Evolutionary conservation across 768 basidiomycete species (phyloP), one percentile per base, ranked within the genome.

Genomic region (Panus rudis): DNA sequence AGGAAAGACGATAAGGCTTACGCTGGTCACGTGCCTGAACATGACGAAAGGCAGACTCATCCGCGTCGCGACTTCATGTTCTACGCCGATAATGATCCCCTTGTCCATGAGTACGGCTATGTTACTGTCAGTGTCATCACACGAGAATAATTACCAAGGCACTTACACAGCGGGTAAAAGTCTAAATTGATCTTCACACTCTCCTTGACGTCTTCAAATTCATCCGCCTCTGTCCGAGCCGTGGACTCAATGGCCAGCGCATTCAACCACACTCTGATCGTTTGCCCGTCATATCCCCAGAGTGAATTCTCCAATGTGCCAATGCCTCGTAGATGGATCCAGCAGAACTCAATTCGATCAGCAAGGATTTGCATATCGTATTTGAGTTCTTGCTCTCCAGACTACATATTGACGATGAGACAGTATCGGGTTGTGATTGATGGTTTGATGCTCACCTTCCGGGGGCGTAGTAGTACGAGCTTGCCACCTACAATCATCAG

Each of bases 281-380:
- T 79, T 47, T 78, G 73, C 3, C 92, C 94, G 51, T 97, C 94
- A 61, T 90, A 99, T 1, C 84, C 94, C 94, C 94, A 99, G 17
- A 99, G 69, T 5, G 93, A 97, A 64, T 99, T 99, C 59, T 98
- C 94, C 37, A 99, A 66, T 2, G 89, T 79, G 5, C 84, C 88
- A 30, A 99, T 91, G 2, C 94, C 94, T 28, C 86, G 79, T 32
- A 99, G 70, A 68, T 97, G 94, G 42, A 93, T 96, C 94, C 94
- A 99, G 63, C 93, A 99, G 57, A 96, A 92, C 58, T 99, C 94
- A 51, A 98, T 89, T n/a, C 84, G 79, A 48, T 96, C 91, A 0
- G 94, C 92, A 33, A 99, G 83, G 24, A 98, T 86, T 59, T 97
- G 94, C 73, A 97, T 83, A 63, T 97, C 94, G 57, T 99, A 99